Conservation (phyloP, 495 filamentous ascomycete genomes). For the Thozetella sp. region DNA sequence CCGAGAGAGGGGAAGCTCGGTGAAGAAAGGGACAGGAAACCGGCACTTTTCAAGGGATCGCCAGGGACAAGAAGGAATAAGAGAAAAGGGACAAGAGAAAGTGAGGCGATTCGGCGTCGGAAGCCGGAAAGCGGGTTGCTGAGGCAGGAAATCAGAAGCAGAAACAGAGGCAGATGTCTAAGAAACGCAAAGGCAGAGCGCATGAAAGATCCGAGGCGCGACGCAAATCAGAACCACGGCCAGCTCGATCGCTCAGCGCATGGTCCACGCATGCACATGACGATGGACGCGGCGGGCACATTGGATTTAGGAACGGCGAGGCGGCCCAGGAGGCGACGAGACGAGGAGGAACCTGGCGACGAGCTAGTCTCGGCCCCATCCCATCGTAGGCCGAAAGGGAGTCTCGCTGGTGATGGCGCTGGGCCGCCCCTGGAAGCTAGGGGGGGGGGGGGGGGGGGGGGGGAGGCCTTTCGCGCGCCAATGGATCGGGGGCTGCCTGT, state of each 20-base stretch:
- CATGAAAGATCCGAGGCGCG: neutral
- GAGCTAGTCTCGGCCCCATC: too few relatives aligned
- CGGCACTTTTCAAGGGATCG: neutral
- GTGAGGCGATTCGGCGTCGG: neutral
- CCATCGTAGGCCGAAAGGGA: too few relatives aligned
- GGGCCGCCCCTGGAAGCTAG: too few relatives aligned
- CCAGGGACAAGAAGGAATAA: neutral
- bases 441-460: too few relatives aligned
- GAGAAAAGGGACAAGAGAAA: neutral
- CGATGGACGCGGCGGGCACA: neutral
- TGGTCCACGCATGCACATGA: neutral
- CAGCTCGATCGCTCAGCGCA: neutral
- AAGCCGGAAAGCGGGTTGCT: neutral
- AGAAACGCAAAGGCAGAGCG: neutral
- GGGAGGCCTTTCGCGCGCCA: neutral
- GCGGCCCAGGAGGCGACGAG: too few relatives aligned
- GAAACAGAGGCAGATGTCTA: neutral
- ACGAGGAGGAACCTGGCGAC: neutral
- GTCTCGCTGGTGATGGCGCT: too few relatives aligned
- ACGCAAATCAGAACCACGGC: neutral
- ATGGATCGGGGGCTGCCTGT: neutral
- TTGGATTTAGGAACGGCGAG: neutral
- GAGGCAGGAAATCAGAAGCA: neutral
- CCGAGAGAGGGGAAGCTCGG: neutral
- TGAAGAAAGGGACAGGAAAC: neutral